Evolutionary conservation across 2,329 filamentous ascomycete species (phyloP), one percentile per base, ranked within the genome.

Genomic region (Orbilia quercus): DNA sequence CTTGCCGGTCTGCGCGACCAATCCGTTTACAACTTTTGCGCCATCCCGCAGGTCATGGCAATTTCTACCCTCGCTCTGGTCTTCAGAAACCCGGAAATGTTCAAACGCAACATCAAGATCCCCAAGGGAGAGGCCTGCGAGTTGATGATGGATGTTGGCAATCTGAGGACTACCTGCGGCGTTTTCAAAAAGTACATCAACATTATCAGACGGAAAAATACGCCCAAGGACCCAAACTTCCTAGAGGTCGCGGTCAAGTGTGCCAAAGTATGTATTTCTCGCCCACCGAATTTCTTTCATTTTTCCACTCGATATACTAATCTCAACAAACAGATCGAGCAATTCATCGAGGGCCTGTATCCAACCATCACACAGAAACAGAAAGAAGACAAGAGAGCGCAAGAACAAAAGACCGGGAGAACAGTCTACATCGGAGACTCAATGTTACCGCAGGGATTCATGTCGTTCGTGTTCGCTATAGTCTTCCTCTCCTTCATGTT

Each of bases 11-110:
- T 99, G 75, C 89, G 90, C 76, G 95, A 99, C 80, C 95, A 99
- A 83, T 96, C 92, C 80, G 92, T 96, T 23, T 99, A 99, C 87
- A 99, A 99, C 85, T 99, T 99, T 81, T 92, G 92, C 51, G 94
- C 94, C 65, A 99, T 99, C 75, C 95, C 95, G 1, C 95, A 99
- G 82, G 85, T 89, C 76, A 99, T 99, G 95, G 95, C 94, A 59
- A 97, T 99, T 80, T 94, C 95, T 7, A 98, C 94, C 0, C 83
- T 98, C 44, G 93, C 97, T 77, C 84, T 92, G 16, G 90, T 94
- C 78, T 99, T 98, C 87, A 90, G 91, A 78, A 99, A 99, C 81
- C 90, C 91, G 20, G 85, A 85, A 72, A 88, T 99, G 67, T 96
- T 96, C 80, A 82, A 94, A 80, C 88, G 86, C 76, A 95, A 97